These are phyloP conservation scores for Ceratocystis smalleyi DNA, from an alignment of 2,329 filamentous ascomycete genomes.

Conservation along the genomic window DNA sequence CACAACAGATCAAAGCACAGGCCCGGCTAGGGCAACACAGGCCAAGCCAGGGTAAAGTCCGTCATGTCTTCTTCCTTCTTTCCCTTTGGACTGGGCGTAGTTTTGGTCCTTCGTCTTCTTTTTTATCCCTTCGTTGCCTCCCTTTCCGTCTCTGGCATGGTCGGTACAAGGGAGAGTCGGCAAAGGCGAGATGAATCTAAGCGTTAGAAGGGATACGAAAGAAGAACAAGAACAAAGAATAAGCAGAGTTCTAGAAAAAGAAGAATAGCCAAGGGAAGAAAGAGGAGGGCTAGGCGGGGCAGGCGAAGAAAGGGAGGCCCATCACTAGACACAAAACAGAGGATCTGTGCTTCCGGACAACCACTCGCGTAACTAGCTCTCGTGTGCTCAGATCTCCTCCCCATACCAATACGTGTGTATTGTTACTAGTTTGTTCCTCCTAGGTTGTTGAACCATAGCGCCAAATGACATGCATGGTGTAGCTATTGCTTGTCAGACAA, in stretches of 20 bases:
- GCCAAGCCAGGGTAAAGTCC: too few species aligned
- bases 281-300: not conserved
- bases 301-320: not conserved
- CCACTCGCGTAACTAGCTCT: not conserved
- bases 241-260: not conserved
- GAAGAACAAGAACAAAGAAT: too few species aligned
- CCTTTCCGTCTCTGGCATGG: too few species aligned
- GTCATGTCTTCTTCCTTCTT: too few species aligned
- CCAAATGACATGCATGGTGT: not conserved
- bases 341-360: not conserved
- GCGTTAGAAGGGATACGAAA: too few species aligned
- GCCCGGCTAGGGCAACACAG: too few species aligned
- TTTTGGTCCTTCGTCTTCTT: too few species aligned
- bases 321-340: not conserved
- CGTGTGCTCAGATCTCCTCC: conserved; percentile 1
- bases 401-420: not conserved
- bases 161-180: too few species aligned
- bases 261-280: not conserved
- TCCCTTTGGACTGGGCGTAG: too few species aligned
- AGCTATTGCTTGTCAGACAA: not conserved
- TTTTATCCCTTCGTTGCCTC: too few species aligned
- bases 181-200: too few species aligned
- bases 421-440: not conserved
- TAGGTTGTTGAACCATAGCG: not conserved
- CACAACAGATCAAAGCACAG: too few species aligned